phyloP scores from a whole-genome alignment of 495 filamentous ascomycete genomes.

The Eremomyces bilateralis region DNA sequence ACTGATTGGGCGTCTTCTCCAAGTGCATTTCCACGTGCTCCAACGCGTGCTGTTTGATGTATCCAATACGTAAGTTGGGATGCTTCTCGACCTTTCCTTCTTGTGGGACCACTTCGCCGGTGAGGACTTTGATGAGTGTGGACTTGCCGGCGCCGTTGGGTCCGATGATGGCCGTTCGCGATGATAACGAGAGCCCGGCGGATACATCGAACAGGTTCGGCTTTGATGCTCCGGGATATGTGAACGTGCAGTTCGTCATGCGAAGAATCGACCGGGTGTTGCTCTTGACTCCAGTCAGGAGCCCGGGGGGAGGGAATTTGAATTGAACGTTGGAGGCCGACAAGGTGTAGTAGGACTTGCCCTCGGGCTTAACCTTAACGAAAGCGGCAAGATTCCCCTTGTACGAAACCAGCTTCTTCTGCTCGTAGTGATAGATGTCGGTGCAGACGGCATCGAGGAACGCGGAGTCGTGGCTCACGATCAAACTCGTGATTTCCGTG shows the following conservation, averaged over 20 bases:
- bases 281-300: conserved; percentile 88
- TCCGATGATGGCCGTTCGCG: conserved; percentile 86
- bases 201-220: conserved; percentile 77
- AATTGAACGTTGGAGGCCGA: conserved; percentile 78
- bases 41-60: conserved; percentile 97
- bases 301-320: conserved; percentile 92
- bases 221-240: conserved; percentile 68
- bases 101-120: conserved; percentile 83
- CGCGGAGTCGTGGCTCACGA: conserved; percentile 93
- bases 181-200: conserved; percentile 69
- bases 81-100: conserved; percentile 88
- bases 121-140: conserved; percentile 91
- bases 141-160: conserved; percentile 97
- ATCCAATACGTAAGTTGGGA: conserved; percentile 94
- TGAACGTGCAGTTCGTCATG: conserved; percentile 78
- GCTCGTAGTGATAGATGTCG: conserved; percentile 98
- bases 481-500: conserved; percentile 91
- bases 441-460: conserved; percentile 96
- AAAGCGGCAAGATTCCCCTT: conserved; percentile 87
- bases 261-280: conserved; percentile 80
- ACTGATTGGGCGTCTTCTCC: conserved; percentile 97
- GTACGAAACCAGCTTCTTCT: conserved; percentile 90
- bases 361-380: conserved; percentile 83
- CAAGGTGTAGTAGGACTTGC: conserved; percentile 94
- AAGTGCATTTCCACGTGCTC: conserved; percentile 99